A percentile compares a stretch with the other conserved stretches of the same genome.
phyloP scores from a whole-genome alignment of 1,284 basidiomycete species.

The Heterobasidion occidentale region DNA sequence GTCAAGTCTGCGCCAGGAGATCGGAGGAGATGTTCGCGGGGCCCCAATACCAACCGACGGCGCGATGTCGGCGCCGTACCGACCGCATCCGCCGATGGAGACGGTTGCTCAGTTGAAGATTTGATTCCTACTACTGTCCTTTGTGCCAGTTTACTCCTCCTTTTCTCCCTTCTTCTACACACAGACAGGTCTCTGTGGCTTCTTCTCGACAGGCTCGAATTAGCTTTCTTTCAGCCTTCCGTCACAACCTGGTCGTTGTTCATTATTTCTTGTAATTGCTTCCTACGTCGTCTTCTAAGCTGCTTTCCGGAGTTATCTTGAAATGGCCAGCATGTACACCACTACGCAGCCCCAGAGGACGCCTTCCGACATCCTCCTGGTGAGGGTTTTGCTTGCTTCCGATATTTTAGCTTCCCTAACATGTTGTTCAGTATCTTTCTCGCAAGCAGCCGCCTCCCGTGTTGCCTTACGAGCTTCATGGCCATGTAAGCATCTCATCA shows the following conservation, averaged over 20 bases:
- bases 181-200: background rate
- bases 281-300: background rate
- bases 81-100: background rate
- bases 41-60: too few relatives aligned
- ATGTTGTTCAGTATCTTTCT: slow-evolving; percentile 15
- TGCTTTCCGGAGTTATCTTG: background rate
- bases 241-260: background rate
- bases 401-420: background rate
- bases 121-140: background rate
- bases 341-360: background rate
- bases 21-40: too few relatives aligned
- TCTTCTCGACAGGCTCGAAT: background rate
- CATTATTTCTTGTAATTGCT: background rate
- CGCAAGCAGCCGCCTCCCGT: slow-evolving; percentile 14
- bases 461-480: slow-evolving; percentile 21
- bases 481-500: slow-evolving; percentile 15
- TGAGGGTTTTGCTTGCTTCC: background rate
- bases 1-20: too few relatives aligned
- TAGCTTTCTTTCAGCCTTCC: background rate
- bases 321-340: background rate
- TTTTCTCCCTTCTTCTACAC: background rate
- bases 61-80: too few relatives aligned
- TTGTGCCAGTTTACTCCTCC: background rate
- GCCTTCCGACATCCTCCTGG: background rate
- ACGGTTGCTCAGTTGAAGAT: background rate